phyloP scores from a whole-genome alignment of 2,329 filamentous ascomycete species.

The Diaporthe ilicicola region DNA sequence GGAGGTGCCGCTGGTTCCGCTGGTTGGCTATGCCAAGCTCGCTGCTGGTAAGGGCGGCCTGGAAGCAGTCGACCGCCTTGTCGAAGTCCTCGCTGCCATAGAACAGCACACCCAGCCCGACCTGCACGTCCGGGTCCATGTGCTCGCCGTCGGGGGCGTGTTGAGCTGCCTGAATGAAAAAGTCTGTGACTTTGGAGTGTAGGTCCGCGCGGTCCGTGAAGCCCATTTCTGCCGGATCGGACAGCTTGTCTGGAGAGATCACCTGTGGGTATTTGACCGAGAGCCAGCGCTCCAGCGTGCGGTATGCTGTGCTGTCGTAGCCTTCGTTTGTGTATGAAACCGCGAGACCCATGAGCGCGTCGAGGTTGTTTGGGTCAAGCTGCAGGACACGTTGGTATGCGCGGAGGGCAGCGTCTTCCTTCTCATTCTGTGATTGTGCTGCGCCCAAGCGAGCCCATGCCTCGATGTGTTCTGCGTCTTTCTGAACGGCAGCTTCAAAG shows the following conservation, averaged over 20 bases:
- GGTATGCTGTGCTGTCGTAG: constrained; percentile 96
- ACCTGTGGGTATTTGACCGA: constrained; percentile 93
- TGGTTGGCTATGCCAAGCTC: constrained; percentile 87
- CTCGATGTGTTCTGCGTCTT: constrained; percentile 85
- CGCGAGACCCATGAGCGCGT: constrained; percentile 92
- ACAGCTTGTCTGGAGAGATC: constrained; percentile 75
- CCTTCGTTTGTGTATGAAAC: constrained; percentile 99
- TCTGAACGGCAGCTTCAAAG: constrained; percentile 94
- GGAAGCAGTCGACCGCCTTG: constrained; percentile 99
- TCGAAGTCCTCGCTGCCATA: constrained; percentile 98
- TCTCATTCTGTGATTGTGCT: constrained; percentile 97
- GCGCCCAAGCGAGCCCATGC: constrained; percentile 94
- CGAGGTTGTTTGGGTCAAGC: constrained; percentile 84
- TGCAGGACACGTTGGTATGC: constrained; percentile 92
- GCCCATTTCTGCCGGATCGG: constrained; percentile 82
- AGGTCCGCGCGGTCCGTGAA: constrained; percentile 93
- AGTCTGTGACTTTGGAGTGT: constrained; percentile 87
- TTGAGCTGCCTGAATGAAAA: constrained; percentile 93
- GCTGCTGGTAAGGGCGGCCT: constrained; percentile 84
- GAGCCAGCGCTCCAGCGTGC: constrained; percentile 95
- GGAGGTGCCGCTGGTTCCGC: constrained; percentile 85
- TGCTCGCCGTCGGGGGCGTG: constrained; percentile 90
- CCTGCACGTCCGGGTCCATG: constrained; percentile 98
- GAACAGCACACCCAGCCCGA: constrained; percentile 94
- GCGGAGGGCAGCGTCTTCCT: constrained; percentile 94